A percentile compares a stretch with the other conserved stretches of the same genome.
phyloP scores from a whole-genome alignment of 306 rosid genomes.

The Dalbergia cultrata region DNA sequence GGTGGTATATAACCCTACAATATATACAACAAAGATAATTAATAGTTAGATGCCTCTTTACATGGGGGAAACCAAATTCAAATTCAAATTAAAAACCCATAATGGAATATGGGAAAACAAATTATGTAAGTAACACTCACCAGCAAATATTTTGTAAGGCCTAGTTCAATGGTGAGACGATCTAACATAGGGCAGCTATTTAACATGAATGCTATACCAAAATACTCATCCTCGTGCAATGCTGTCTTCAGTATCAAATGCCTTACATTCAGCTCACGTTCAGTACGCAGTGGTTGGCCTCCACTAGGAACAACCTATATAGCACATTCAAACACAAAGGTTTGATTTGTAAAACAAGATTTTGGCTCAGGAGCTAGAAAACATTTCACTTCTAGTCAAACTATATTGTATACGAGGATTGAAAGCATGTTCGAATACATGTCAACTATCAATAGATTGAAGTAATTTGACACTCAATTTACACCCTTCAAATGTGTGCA shows the following conservation, averaged over 20 bases:
- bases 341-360: too few relatives aligned
- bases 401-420: too few relatives aligned
- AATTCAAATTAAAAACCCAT: not conserved
- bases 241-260: conserved; percentile 55
- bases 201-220: conserved; percentile 56
- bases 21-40: not conserved
- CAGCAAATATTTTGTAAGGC: not conserved
- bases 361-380: too few relatives aligned
- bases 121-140: conserved; percentile 32
- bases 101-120: not conserved
- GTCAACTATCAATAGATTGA: too few relatives aligned
- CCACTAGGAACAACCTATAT: conserved; percentile 40
- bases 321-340: not conserved
- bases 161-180: conserved; percentile 50
- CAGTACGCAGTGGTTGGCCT: not conserved
- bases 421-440: too few relatives aligned
- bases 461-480: not conserved
- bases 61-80: not conserved
- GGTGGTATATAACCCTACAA: conserved; percentile 43
- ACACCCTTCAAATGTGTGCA: too few relatives aligned
- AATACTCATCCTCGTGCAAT: conserved; percentile 49
- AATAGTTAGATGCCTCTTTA: not conserved
- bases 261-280: conserved; percentile 16
- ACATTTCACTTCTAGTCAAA: too few relatives aligned
- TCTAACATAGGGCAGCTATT: conserved; percentile 49